Percentiles rank a stretch among this genome's conserved stretches.
These are phyloP conservation scores for Sphaerulina vaccinii DNA, from an alignment of 2,329 filamentous ascomycete genomes.

Conservation along the genomic window DNA sequence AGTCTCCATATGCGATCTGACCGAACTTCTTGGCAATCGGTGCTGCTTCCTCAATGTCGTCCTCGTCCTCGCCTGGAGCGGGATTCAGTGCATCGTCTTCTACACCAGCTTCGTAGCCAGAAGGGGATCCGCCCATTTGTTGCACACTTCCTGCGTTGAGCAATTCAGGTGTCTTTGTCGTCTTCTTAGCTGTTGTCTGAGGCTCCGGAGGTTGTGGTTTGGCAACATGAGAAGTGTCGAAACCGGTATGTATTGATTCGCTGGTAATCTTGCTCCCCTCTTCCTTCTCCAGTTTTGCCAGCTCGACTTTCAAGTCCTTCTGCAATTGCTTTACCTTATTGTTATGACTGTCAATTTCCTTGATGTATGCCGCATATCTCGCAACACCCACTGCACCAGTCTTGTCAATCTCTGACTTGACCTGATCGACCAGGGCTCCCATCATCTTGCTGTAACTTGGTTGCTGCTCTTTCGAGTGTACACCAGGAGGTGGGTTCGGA, in stretches of 20 bases:
- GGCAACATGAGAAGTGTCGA: constrained; percentile 79
- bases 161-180: constrained; percentile 36
- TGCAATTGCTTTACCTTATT: constrained; percentile 77
- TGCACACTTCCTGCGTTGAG: constrained; percentile 54
- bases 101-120: constrained; percentile 61
- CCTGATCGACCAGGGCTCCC: constrained; percentile 90
- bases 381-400: constrained; percentile 55
- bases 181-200: constrained; percentile 26
- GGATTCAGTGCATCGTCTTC: constrained; percentile 51
- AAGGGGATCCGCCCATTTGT: constrained; percentile 39
- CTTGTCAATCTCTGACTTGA: constrained; percentile 81
- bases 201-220: constrained; percentile 46
- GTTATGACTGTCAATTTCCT: constrained; percentile 74
- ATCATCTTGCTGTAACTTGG: constrained; percentile 97
- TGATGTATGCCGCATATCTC: constrained; percentile 72
- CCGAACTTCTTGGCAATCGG: constrained; percentile 78
- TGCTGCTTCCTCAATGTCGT: constrained; percentile 73
- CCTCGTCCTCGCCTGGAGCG: constrained; percentile 54
- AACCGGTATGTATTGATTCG: constrained; percentile 82
- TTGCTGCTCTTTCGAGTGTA: constrained; percentile 71
- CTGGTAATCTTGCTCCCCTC: constrained; percentile 91
- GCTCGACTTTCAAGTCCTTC: constrained; percentile 68
- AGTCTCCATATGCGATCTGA: constrained; percentile 72
- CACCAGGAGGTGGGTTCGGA: constrained; percentile 74
- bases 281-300: constrained; percentile 79